A percentile compares a stretch with the other conserved stretches of the same genome.
These are phyloP conservation scores for Calocybe gambosa DNA, from an alignment of 1,284 basidiomycete species.

Conservation along the genomic window DNA sequence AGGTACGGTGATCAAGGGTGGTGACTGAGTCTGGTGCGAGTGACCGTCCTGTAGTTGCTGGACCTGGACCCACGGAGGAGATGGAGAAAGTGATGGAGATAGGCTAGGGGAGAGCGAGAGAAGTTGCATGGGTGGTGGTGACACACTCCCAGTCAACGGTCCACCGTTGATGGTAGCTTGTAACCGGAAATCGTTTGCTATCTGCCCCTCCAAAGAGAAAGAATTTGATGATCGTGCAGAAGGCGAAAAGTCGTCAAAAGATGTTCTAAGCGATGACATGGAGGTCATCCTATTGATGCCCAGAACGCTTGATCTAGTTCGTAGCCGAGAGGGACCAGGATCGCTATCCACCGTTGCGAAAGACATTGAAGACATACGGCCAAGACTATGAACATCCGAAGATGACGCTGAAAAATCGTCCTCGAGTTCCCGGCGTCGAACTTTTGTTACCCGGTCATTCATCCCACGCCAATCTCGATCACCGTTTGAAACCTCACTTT, in stretches of 20 bases:
- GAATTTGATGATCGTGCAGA: conserved; percentile 79
- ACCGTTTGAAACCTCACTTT: conserved; percentile 29
- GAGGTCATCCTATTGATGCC: conserved; percentile 71
- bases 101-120: conserved; percentile 62
- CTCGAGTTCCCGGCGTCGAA: conserved; percentile 76
- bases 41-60: conserved; percentile 37
- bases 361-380: conserved; percentile 66
- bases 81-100: conserved; percentile 48
- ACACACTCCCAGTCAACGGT: conserved; percentile 57
- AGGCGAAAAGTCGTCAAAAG: conserved; percentile 65
- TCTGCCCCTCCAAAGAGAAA: conserved; percentile 74
- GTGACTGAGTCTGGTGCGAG: conserved; percentile 32
- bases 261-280: conserved; percentile 66
- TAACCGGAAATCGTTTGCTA: conserved; percentile 70
- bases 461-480: conserved; percentile 49
- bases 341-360: conserved; percentile 79
- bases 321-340: conserved; percentile 68
- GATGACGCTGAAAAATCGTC: conserved; percentile 90
- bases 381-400: conserved; percentile 71
- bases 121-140: conserved; percentile 67
- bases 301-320: conserved; percentile 52
- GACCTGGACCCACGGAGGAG: conserved; percentile 50
- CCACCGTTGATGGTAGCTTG: conserved; percentile 66
- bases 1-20: conserved; percentile 38
- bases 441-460: conserved; percentile 66